phyloP scores from a whole-genome alignment of 345 rosid species.

The Chamaenerion angustifolium region DNA sequence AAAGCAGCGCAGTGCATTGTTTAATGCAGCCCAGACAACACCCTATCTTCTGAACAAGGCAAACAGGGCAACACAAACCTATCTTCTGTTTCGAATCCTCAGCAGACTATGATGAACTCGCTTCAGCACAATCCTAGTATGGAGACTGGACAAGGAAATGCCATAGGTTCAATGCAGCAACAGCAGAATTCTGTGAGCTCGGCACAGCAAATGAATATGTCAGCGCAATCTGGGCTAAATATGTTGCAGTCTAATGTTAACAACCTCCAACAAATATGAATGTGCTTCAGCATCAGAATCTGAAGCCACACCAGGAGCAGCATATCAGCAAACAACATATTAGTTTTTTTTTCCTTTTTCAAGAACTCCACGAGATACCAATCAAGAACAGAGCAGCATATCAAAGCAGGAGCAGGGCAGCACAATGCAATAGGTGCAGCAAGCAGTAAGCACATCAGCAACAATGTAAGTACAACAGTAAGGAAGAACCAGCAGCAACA shows the following conservation, averaged over 20 bases:
- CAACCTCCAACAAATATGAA: constrained; percentile 17
- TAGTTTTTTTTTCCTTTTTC: too few relatives aligned
- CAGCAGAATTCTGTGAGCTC: constrained; percentile 51
- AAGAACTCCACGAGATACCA: too few relatives aligned
- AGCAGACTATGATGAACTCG: constrained; percentile 50
- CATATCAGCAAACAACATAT: too few relatives aligned
- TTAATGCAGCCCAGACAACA: constrained; percentile 4
- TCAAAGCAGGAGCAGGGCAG: too few relatives aligned
- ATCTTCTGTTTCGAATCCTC: constrained; percentile 50
- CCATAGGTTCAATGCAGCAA: constrained; percentile 43
- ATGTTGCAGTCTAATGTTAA: constrained; percentile 18
- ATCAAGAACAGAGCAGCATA: too few relatives aligned
- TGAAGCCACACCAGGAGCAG: constrained; percentile 19
- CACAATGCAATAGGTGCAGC: too few relatives aligned
- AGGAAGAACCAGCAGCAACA: too few relatives aligned
- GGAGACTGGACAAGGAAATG: constrained; percentile 67
- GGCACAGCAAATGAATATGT: constrained; percentile 50
- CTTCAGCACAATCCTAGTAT: constrained; percentile 40
- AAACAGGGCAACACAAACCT: background rate
- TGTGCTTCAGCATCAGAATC: constrained; percentile 17
- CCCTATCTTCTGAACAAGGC: constrained; percentile 7
- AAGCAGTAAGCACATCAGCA: too few relatives aligned
- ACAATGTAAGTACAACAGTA: too few relatives aligned
- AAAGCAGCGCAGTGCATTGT: too few relatives aligned
- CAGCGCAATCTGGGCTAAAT: constrained; percentile 34